Base-by-base conservation (phyloP, 2,329 filamentous ascomycete species). In the Colletotrichum lupini region DNA sequence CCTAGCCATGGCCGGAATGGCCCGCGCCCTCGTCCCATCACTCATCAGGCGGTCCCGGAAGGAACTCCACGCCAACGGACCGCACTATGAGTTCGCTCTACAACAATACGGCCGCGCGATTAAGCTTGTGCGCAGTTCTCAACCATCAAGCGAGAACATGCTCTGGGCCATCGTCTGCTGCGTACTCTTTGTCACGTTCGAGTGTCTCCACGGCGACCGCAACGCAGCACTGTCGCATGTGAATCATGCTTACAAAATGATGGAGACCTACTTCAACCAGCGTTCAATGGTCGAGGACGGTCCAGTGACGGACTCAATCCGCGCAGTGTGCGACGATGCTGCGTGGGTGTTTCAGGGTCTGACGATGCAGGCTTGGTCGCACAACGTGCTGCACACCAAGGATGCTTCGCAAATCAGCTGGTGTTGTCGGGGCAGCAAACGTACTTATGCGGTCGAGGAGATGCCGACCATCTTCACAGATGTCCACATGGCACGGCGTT, bases 151-250 rank as follows among this genome's bases (percentile, higher is more conserved):
- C 14, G 81, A 83, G 12, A 81, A 81, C 1, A 73, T 85, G 22
- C 78, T 82, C 11, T 84, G 82, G 8, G 83, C 83, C 0, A 75
- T 85, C 64, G 68, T 85, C 12, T 82, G 82, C 2, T 84, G 82
- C 0, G 77, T 85, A 2, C 75, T 85, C 0, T 85, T 85, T 61
- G 82, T 85, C 53, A 84, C 83, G 69, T 85, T 85, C 60, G 83
- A 85, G 61, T 76, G 82, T 3, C 82, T 83, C 73, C 77, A 83
- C 2, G 82, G 83, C 1, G 84, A 85, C n/a, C 80, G 81, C 72
- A 78, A 82, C 1, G 82, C 81, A 1, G 82, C 83, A 5, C 78
- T 85, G 14, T 83, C 83, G 64, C 83, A 85, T 63, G 77, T 85
- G 28, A 81, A 78, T 1, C 81, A 84, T 52, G 83, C 83, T 53